Conservation (phyloP, 2,329 filamentous ascomycete species). For the Aspergillus terreus region DNA sequence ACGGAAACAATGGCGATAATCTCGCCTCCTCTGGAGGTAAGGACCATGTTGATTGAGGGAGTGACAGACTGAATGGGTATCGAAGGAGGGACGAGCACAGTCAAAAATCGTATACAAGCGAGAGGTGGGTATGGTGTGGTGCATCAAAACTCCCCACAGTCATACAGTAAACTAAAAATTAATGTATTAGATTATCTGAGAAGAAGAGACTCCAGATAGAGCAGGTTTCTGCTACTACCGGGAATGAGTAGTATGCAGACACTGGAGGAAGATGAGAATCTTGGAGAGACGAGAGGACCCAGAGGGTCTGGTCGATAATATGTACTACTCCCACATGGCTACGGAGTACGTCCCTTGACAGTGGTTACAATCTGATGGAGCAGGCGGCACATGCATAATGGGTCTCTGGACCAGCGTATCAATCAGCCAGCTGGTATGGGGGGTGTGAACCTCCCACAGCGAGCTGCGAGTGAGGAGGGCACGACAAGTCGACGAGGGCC, state of each 20-base stretch:
- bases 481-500: background rate
- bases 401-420: background rate
- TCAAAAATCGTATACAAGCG: background rate
- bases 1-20: conserved; percentile 30
- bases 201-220: background rate
- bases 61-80: background rate
- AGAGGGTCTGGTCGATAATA: conserved; percentile 2
- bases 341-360: no score
- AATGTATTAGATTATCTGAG: background rate
- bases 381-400: background rate
- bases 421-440: background rate
- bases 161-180: no score
- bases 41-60: conserved; percentile 19
- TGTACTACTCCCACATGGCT: background rate
- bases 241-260: background rate
- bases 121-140: background rate
- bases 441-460: background rate
- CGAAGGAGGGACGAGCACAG: conserved; percentile 1
- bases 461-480: conserved; percentile 1
- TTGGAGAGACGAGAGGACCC: conserved; percentile 2
- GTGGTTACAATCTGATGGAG: no score
- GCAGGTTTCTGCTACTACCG: background rate
- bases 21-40: conserved; percentile 22
- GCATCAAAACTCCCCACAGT: no score
- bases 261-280: conserved; percentile 13